phyloP scores from a whole-genome alignment of 441 rosid species.

The Erysimum pusillum region DNA sequence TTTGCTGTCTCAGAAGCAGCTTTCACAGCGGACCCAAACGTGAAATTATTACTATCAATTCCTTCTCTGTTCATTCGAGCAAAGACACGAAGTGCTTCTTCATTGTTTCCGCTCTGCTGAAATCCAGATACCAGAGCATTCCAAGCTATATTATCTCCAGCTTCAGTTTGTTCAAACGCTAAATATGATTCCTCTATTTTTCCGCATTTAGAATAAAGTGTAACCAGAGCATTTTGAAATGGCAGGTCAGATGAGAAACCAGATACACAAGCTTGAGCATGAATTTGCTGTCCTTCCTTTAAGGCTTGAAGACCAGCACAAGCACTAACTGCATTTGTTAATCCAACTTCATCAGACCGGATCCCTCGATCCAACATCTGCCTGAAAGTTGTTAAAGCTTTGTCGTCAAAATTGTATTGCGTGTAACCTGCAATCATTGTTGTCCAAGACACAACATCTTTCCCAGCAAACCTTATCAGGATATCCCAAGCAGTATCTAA shows the following conservation, averaged over 20 bases:
- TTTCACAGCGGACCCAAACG: conserved; percentile 68
- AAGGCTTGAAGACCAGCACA: conserved; percentile 88
- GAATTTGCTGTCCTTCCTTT: conserved; percentile 78
- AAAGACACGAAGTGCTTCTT: conserved; percentile 67
- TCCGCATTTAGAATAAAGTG: conserved; percentile 87
- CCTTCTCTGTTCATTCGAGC: conserved; percentile 58
- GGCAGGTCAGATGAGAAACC: conserved; percentile 82
- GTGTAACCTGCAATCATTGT: conserved; percentile 88
- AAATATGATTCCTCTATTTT: conserved; percentile 68
- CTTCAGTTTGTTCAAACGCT: conserved; percentile 71
- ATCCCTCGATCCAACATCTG: conserved; percentile 75
- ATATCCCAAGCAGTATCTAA: conserved; percentile 69
- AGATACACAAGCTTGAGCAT: conserved; percentile 74
- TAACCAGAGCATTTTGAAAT: conserved; percentile 79
- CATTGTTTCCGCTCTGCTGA: conserved; percentile 65
- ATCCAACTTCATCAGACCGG: conserved; percentile 76
- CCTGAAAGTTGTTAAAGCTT: conserved; percentile 73
- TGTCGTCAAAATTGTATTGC: conserved; percentile 68
- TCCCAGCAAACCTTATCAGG: conserved; percentile 66
- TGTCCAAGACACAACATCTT: conserved; percentile 94
- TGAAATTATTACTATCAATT: conserved; percentile 58
- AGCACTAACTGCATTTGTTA: conserved; percentile 87
- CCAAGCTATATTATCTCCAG: conserved; percentile 82
- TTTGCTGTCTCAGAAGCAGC: conserved; percentile 75
- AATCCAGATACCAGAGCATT: conserved; percentile 71